Evolutionary conservation across 768 basidiomycete genomes (phyloP).

Genomic region (Boletus fagicola): DNA sequence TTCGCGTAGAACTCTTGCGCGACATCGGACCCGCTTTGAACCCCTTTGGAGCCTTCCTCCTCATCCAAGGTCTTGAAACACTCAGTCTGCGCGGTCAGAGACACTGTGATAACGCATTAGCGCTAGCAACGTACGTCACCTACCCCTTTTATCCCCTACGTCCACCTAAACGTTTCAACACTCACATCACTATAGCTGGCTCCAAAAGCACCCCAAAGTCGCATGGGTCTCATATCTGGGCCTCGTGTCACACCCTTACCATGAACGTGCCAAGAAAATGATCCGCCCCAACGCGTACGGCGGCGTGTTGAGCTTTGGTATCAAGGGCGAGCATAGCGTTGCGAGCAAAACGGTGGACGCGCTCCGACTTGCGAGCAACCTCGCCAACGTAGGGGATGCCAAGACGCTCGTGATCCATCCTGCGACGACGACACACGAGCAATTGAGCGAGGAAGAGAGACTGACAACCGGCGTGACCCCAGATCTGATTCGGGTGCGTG

Average conservation of each 20-base stretch:
- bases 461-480: constrained; percentile 49
- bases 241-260: constrained; percentile 56
- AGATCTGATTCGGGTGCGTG: constrained; percentile 54
- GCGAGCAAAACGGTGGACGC: constrained; percentile 67
- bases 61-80: constrained; percentile 61
- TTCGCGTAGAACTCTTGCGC: constrained; percentile 51
- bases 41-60: constrained; percentile 58
- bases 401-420: constrained; percentile 66
- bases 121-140: constrained; percentile 41
- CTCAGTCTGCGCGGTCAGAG: constrained; percentile 57
- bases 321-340: constrained; percentile 52
- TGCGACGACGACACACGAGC: constrained; percentile 57
- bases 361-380: constrained; percentile 66
- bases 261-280: constrained; percentile 55
- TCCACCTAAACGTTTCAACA: too few species aligned
- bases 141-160: background rate
- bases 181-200: constrained; percentile 36
- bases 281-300: constrained; percentile 57
- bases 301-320: constrained; percentile 76
- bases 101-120: constrained; percentile 56
- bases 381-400: constrained; percentile 70
- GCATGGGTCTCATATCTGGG: constrained; percentile 82
- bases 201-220: constrained; percentile 63
- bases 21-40: constrained; percentile 53
- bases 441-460: constrained; percentile 49